phyloP scores from a whole-genome alignment of 345 rosid species.

The Dimocarpus longan region DNA sequence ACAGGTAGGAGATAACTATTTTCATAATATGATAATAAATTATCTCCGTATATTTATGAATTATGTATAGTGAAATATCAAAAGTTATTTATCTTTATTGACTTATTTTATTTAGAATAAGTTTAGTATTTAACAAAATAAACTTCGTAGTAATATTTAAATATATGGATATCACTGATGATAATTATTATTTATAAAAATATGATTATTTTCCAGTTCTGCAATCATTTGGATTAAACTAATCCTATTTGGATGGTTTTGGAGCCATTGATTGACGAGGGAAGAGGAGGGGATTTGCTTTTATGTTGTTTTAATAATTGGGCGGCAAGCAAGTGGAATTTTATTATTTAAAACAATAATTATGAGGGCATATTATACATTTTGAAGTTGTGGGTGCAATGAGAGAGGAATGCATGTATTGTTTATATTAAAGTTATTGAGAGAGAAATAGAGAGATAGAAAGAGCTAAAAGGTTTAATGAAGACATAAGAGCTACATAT shows the following conservation, averaged over 20 bases:
- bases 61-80: no score
- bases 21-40: no score
- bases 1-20: no score
- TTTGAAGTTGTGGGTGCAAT: constrained; percentile 24
- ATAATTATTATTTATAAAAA: no score
- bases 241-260: not conserved
- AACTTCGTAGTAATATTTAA: no score
- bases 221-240: not conserved
- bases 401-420: constrained; percentile 7
- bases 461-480: constrained; percentile 11
- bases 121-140: no score
- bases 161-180: no score
- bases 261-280: not conserved
- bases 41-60: no score
- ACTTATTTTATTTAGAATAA: no score
- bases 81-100: no score
- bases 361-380: constrained; percentile 15
- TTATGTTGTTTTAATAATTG: constrained; percentile 27
- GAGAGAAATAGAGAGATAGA: constrained; percentile 5
- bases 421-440: constrained; percentile 1
- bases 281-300: not conserved
- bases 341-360: constrained; percentile 13
- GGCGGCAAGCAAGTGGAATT: constrained; percentile 11
- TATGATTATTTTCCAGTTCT: not conserved
- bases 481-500: constrained; percentile 16